phyloP scores from a whole-genome alignment of 176 grass and related monocot genomes.

The Cenchrus purpureus region DNA sequence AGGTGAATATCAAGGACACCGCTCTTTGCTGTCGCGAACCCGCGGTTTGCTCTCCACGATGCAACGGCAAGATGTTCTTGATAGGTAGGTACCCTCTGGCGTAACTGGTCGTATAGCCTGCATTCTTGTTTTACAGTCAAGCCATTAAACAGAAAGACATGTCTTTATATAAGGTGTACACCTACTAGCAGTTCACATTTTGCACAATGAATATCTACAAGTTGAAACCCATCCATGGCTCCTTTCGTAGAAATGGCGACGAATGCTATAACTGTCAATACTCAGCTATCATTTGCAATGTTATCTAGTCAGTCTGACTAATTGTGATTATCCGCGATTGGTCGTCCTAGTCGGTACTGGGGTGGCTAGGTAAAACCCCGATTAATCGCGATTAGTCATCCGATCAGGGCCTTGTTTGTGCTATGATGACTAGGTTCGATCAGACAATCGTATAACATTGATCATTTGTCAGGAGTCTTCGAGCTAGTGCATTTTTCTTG shows the following conservation, averaged over 20 bases:
- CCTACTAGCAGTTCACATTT: not conserved
- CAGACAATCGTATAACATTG: no score
- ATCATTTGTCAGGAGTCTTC: not conserved
- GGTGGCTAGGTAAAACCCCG: no score
- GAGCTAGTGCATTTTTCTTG: no score
- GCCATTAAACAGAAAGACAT: not conserved
- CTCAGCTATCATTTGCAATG: not conserved
- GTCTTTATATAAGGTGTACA: not conserved
- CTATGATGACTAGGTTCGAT: no score
- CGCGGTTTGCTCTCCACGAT: conserved; percentile 80
- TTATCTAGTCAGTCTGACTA: no score
- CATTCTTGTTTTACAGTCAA: not conserved
- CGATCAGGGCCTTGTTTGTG: no score
- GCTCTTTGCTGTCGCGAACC: conserved; percentile 76
- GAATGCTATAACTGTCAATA: not conserved
- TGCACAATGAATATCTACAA: not conserved
- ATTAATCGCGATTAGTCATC: no score
- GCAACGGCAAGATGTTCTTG: conserved; percentile 86
- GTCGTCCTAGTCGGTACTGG: no score
- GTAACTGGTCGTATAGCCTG: not conserved
- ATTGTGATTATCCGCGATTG: no score
- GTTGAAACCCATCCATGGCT: not conserved
- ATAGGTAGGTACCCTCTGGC: conserved; percentile 49
- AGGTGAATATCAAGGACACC: conserved; percentile 91
- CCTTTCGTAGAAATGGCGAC: not conserved